A percentile compares a stretch with the other conserved stretches of the same genome.
Conservation (phyloP, 345 rosid species). For the Populus ilicifolia region DNA sequence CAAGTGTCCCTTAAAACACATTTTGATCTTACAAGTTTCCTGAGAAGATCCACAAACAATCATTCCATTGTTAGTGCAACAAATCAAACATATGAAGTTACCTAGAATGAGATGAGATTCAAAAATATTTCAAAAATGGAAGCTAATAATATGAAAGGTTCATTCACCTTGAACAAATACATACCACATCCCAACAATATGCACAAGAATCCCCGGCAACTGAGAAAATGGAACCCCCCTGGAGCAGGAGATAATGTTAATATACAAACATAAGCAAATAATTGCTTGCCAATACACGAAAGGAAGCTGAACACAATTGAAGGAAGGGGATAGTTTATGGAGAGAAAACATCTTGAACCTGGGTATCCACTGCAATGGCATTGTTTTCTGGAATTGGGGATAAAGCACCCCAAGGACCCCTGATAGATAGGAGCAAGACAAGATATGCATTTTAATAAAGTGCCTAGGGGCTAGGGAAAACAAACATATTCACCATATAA, state of each 20-base stretch:
- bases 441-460: slow-evolving; percentile 7
- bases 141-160: slow-evolving; percentile 4
- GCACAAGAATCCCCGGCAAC: slow-evolving; percentile 95
- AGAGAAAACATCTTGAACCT: slow-evolving; percentile 36
- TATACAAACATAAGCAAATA: slow-evolving; percentile 2
- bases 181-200: slow-evolving; percentile 98
- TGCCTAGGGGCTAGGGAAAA: background rate
- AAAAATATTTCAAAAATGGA: background rate
- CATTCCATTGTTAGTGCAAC: slow-evolving; percentile 2
- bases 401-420: slow-evolving; percentile 98
- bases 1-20: slow-evolving; percentile 77
- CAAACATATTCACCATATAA: too few species aligned
- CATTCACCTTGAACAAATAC: slow-evolving; percentile 36
- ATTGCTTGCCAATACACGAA: background rate
- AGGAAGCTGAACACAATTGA: background rate
- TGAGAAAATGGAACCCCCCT: slow-evolving; percentile 76
- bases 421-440: slow-evolving; percentile 17
- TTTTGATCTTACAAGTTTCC: slow-evolving; percentile 77
- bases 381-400: slow-evolving; percentile 91
- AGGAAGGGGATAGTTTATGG: background rate
- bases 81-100: background rate
- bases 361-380: slow-evolving; percentile 66
- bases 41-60: slow-evolving; percentile 36
- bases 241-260: slow-evolving; percentile 22
- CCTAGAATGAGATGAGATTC: background rate